Conservation (phyloP, 768 basidiomycete species). For the Boletus vermiculosoides region DNA sequence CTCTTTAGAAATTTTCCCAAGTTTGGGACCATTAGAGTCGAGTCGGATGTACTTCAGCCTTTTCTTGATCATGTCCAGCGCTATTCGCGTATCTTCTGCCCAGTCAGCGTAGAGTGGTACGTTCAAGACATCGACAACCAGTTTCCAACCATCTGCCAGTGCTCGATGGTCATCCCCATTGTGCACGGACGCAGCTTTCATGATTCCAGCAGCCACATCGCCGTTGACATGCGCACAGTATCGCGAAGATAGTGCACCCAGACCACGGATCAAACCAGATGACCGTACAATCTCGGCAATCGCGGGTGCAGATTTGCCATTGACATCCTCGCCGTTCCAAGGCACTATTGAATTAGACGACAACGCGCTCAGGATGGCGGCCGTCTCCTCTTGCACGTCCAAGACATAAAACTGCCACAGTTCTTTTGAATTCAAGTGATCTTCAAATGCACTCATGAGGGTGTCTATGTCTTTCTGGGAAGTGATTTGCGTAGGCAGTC, state of each 20-base stretch:
- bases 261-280: slow-evolving; percentile 55
- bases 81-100: slow-evolving; percentile 76
- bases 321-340: slow-evolving; percentile 64
- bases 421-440: slow-evolving; percentile 59
- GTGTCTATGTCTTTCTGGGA: slow-evolving; percentile 66
- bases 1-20: slow-evolving; percentile 76
- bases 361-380: slow-evolving; percentile 44
- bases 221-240: slow-evolving; percentile 67
- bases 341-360: slow-evolving; percentile 37
- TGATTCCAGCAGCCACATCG: slow-evolving; percentile 66
- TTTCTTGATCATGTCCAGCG: slow-evolving; percentile 71
- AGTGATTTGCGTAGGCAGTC: slow-evolving; percentile 68
- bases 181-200: slow-evolving; percentile 63
- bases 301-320: slow-evolving; percentile 57
- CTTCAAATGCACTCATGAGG: slow-evolving; percentile 62
- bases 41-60: slow-evolving; percentile 79
- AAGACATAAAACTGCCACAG: slow-evolving; percentile 96
- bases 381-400: slow-evolving; percentile 61
- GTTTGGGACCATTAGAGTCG: slow-evolving; percentile 77
- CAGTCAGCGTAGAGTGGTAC: slow-evolving; percentile 85
- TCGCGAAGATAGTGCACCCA: slow-evolving; percentile 59
- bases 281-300: slow-evolving; percentile 63
- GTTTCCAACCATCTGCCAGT: slow-evolving; percentile 70
- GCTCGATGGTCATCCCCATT: slow-evolving; percentile 45
- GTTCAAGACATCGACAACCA: slow-evolving; percentile 83